phyloP scores from a whole-genome alignment of 2,329 filamentous ascomycete genomes.

The Exophiala aquamarina region DNA sequence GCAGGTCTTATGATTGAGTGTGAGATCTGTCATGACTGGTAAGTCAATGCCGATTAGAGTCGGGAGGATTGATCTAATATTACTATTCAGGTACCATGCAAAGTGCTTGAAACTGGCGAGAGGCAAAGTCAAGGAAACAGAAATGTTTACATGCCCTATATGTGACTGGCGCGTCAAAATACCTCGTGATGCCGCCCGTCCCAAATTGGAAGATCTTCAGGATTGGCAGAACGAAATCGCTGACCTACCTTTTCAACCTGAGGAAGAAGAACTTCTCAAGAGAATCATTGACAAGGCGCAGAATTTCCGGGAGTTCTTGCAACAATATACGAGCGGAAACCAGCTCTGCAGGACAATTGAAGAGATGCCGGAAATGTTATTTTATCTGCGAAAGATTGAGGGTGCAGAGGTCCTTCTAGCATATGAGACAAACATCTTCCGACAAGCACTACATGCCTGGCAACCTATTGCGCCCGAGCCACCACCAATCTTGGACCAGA shows the following conservation, averaged over 20 bases:
- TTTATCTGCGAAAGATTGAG: constrained; percentile 95
- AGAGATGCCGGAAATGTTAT: constrained; percentile 85
- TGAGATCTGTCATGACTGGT: constrained; percentile 97
- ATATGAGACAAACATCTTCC: constrained; percentile 96
- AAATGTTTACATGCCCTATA: constrained; percentile 97
- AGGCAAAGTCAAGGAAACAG: constrained; percentile 96
- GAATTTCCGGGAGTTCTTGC: constrained; percentile 79
- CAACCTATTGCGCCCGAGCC: constrained; percentile 83
- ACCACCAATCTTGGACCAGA: constrained; percentile 82
- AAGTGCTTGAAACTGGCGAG: constrained; percentile 97
- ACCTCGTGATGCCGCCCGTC: constrained; percentile 89
- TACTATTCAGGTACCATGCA: constrained; percentile 75
- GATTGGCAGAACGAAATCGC: constrained; percentile 81
- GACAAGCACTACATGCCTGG: constrained; percentile 93
- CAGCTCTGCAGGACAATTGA: constrained; percentile 69
- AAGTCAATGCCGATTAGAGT: constrained; percentile 38
- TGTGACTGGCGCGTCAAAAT: constrained; percentile 98
- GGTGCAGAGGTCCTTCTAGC: constrained; percentile 90
- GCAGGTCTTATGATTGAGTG: constrained; percentile 99
- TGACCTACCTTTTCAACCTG: constrained; percentile 84
- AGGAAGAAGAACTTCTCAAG: constrained; percentile 85
- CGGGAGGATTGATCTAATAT: constrained; percentile 18
- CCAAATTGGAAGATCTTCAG: constrained; percentile 87
- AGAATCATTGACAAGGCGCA: constrained; percentile 83
- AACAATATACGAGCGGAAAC: constrained; percentile 75